Evolutionary conservation across 2,329 filamentous ascomycete species (phyloP).

Genomic region (Hymenoscyphus occultus): DNA sequence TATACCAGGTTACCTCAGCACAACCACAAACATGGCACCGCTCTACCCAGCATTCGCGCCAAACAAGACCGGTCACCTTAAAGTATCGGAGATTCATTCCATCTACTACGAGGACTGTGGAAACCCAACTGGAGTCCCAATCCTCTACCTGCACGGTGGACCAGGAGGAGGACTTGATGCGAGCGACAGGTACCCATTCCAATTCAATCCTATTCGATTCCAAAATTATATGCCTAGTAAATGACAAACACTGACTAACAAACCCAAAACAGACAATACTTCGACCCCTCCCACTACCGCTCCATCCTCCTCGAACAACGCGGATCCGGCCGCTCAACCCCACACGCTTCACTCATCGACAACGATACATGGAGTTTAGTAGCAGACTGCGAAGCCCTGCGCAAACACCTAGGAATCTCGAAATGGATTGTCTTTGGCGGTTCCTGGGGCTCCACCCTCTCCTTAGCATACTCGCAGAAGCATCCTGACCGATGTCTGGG

Average conservation of each 20-base stretch:
- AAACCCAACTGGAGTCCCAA: constrained; percentile 30
- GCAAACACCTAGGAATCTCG: constrained; percentile 40
- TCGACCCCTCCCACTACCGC: constrained; percentile 44
- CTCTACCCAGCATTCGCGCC: constrained; percentile 28
- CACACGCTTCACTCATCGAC: constrained; percentile 40
- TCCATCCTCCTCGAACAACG: constrained; percentile 48
- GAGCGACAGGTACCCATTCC: constrained; percentile 38
- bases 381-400: constrained; percentile 44
- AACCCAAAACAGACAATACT: constrained; percentile 42
- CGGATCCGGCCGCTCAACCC: constrained; percentile 44
- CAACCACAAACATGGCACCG: constrained; percentile 27
- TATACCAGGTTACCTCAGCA: not conserved
- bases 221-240: not conserved
- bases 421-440: constrained; percentile 49
- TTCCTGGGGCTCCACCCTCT: constrained; percentile 47
- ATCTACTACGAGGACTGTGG: constrained; percentile 35
- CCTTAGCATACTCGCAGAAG: constrained; percentile 44
- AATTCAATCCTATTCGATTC: not conserved
- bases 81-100: constrained; percentile 32
- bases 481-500: constrained; percentile 40
- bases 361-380: constrained; percentile 46
- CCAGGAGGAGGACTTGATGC: constrained; percentile 40
- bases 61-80: constrained; percentile 30
- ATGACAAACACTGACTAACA: not conserved
- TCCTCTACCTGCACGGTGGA: constrained; percentile 45